Evolutionary conservation across 306 rosid genomes (phyloP), one percentile per base, ranked within the genome.

Genomic region (Calophaca sinica): DNA sequence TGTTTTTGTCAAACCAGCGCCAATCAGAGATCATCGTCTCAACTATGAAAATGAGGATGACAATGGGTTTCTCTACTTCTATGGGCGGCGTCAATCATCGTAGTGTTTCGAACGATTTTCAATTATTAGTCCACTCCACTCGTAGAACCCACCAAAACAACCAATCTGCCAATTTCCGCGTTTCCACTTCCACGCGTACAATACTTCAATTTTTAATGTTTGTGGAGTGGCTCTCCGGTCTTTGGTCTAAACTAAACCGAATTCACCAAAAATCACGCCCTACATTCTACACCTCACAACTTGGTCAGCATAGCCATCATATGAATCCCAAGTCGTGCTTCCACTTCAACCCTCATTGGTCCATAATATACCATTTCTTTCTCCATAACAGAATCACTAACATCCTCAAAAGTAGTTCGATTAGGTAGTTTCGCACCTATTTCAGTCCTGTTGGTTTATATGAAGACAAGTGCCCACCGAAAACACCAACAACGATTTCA

Each of bases 261-360:
- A 78, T 61, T 36, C 51, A 63, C 89, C 78, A 83, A 36, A 49
- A 80, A 65, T 32, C 46, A 53, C 50, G 48, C 54, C 26, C 52
- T 41, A n/a, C 26, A 20, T 20, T 20, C 26, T 20, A 20, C 26
- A 20, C 26, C 26, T 20, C 26, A 20, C 36, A 80, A 58, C 45
- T 79, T 74, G 51, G 84, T 86, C 88, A 81, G 50, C 80, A 6
- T 6, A 39, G 14, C 36, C 75, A 83, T 86, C 76, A 83, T 74
- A 58, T 1, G 32, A 59, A n/a, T 28, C 52, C 42, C 14, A 80
- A 42, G 41, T 70, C 75, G 46, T 71, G 36, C 36, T 38, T 75
- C 84, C 84, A 71, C 84, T 52, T 26, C 26, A 20, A 20, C 1
- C 26, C 26, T 20, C 26, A 20, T 20, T 20, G 26, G 26, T 20